These are phyloP conservation scores for Gymnopilus dilepis DNA, from an alignment of 768 basidiomycete genomes.

Conservation along the genomic window DNA sequence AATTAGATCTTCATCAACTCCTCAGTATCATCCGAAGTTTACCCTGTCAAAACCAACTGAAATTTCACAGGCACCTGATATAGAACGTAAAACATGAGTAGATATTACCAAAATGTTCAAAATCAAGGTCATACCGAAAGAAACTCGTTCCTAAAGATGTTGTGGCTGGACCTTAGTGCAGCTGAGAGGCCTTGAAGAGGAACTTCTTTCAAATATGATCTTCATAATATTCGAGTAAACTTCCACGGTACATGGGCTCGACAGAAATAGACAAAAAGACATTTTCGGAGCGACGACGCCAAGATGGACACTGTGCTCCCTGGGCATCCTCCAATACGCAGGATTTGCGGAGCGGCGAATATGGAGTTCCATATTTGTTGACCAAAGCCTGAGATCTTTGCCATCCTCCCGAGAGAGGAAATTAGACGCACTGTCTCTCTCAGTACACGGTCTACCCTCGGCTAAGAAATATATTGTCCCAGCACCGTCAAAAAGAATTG, in stretches of 20 bases:
- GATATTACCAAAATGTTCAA: constrained; percentile 15
- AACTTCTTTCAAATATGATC: background rate
- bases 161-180: constrained; percentile 3
- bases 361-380: constrained; percentile 10
- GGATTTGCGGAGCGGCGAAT: background rate
- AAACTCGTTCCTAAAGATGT: constrained; percentile 10
- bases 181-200: background rate
- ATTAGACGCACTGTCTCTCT: constrained; percentile 11
- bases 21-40: constrained; percentile 20
- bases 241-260: background rate
- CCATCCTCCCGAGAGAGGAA: background rate
- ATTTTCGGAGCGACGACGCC: background rate
- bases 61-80: constrained; percentile 19
- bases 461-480: constrained; percentile 16
- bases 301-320: background rate
- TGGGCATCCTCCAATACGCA: background rate
- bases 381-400: background rate
- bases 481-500: constrained; percentile 12
- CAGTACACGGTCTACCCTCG: constrained; percentile 21
- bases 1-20: constrained; percentile 10
- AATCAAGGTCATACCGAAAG: constrained; percentile 13
- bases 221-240: background rate
- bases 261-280: background rate
- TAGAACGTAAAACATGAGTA: constrained; percentile 23
- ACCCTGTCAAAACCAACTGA: constrained; percentile 4